Percentiles rank a stretch among this genome's conserved stretches.
Conservation (phyloP, 495 filamentous ascomycete species). For the Pyronema domesticum region DNA sequence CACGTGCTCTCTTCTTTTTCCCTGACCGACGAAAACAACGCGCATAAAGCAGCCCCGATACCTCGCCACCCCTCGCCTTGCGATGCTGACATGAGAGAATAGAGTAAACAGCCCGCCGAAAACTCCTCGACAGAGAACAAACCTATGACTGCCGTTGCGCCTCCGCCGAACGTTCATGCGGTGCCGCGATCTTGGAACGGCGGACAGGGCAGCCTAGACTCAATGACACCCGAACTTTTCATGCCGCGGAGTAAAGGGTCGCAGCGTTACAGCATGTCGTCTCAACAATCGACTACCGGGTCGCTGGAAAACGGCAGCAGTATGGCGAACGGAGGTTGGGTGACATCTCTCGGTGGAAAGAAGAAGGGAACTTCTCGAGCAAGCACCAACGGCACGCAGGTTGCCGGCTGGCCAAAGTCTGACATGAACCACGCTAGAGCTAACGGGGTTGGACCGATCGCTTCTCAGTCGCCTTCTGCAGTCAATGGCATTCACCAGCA, state of each 20-base stretch:
- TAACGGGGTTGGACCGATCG: constrained; percentile 29
- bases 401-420: constrained; percentile 33
- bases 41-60: background rate
- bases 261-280: background rate
- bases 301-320: constrained; percentile 25
- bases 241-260: background rate
- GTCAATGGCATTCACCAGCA: constrained; percentile 63
- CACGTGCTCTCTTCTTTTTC: background rate
- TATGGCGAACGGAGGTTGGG: constrained; percentile 28
- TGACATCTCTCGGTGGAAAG: constrained; percentile 31
- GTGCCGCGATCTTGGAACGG: constrained; percentile 43
- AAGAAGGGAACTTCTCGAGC: constrained; percentile 32
- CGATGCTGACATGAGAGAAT: too few species aligned
- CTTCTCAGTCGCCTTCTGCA: constrained; percentile 45
- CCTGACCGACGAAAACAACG: background rate
- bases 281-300: constrained; percentile 24
- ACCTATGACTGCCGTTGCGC: constrained; percentile 90
- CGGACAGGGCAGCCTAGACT: constrained; percentile 36
- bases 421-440: constrained; percentile 29
- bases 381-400: constrained; percentile 37
- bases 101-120: background rate
- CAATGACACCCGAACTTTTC: constrained; percentile 51
- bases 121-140: background rate
- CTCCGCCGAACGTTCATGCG: constrained; percentile 72
- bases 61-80: background rate